phyloP scores from a whole-genome alignment of 331 rosid species.

The Dryas integrifolia region DNA sequence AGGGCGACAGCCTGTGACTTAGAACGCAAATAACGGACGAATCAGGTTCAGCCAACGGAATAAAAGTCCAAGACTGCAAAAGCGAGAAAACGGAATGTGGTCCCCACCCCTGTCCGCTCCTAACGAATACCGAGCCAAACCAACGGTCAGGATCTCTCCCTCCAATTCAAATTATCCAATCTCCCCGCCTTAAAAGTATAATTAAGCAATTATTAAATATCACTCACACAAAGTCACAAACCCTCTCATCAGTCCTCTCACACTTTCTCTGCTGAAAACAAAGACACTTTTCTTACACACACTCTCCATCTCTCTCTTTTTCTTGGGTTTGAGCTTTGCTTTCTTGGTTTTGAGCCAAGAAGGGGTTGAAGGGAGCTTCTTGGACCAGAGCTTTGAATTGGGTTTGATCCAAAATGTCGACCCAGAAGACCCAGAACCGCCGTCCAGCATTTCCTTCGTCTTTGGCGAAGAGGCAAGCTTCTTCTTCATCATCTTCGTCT shows the following conservation, averaged over 20 bases:
- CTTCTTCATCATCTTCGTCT: constrained; percentile 33
- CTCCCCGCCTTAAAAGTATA: constrained; percentile 55
- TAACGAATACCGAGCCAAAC: constrained; percentile 43
- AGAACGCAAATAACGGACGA: constrained; percentile 22
- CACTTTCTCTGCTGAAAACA: constrained; percentile 3
- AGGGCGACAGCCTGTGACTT: constrained; percentile 36
- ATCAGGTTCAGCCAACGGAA: constrained; percentile 13
- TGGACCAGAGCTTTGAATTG: constrained; percentile 22
- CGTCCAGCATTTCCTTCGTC: constrained; percentile 81
- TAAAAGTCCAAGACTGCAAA: constrained; percentile 18
- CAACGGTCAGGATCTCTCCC: constrained; percentile 56
- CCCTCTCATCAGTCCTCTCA: constrained; percentile 6
- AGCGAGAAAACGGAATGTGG: constrained; percentile 26
- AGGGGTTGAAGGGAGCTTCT: background rate
- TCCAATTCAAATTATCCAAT: constrained; percentile 48
- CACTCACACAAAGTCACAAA: constrained; percentile 19
- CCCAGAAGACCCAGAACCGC: constrained; percentile 59
- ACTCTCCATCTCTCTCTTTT: background rate
- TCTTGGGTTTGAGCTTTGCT: constrained; percentile 13
- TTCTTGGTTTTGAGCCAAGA: constrained; percentile 29
- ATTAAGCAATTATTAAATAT: constrained; percentile 27
- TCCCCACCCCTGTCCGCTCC: constrained; percentile 67
- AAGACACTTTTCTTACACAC: constrained; percentile 5
- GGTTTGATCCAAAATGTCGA: constrained; percentile 45
- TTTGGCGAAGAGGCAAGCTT: constrained; percentile 66